phyloP scores from a whole-genome alignment of 768 basidiomycete species.

The Tylopilus vinaceipallidus region DNA sequence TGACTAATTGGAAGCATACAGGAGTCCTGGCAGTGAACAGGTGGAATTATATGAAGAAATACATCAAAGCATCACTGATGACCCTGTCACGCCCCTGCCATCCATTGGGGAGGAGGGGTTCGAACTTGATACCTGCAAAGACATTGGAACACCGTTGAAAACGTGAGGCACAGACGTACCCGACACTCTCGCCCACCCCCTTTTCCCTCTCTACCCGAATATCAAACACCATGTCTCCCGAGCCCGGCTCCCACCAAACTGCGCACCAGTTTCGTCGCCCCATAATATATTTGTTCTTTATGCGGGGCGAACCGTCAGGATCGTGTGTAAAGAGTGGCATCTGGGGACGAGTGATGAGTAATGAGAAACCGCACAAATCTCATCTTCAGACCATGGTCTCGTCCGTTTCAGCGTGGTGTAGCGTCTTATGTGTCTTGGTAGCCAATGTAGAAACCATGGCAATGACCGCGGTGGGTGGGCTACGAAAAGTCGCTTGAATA shows the following conservation, averaged over 20 bases:
- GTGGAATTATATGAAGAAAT: background rate
- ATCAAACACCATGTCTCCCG: slow-evolving; percentile 74
- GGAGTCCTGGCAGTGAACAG: background rate
- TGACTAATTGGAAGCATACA: background rate
- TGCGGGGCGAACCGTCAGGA: slow-evolving; percentile 66
- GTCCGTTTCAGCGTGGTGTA: slow-evolving; percentile 81
- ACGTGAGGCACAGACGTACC: slow-evolving; percentile 43
- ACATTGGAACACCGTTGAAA: background rate
- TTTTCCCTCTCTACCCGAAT: slow-evolving; percentile 85
- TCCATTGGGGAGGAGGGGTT: slow-evolving; percentile 44
- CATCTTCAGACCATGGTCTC: slow-evolving; percentile 67
- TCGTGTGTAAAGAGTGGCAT: slow-evolving; percentile 75
- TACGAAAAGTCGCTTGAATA: slow-evolving; percentile 6
- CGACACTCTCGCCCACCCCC: slow-evolving; percentile 77
- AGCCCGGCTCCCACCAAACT: slow-evolving; percentile 53
- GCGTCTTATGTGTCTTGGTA: slow-evolving; percentile 78
- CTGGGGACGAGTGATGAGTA: slow-evolving; percentile 36
- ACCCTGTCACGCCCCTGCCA: slow-evolving; percentile 12
- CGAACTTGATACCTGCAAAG: slow-evolving; percentile 41
- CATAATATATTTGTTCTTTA: slow-evolving; percentile 79
- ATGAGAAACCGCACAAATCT: background rate
- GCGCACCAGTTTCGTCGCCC: slow-evolving; percentile 87
- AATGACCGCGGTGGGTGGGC: slow-evolving; percentile 70
- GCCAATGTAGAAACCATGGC: slow-evolving; percentile 79
- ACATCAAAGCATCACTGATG: slow-evolving; percentile 6